Base-by-base conservation (phyloP, 805 yeast genomes). In the Starmerella khaoyaiensis region DNA sequence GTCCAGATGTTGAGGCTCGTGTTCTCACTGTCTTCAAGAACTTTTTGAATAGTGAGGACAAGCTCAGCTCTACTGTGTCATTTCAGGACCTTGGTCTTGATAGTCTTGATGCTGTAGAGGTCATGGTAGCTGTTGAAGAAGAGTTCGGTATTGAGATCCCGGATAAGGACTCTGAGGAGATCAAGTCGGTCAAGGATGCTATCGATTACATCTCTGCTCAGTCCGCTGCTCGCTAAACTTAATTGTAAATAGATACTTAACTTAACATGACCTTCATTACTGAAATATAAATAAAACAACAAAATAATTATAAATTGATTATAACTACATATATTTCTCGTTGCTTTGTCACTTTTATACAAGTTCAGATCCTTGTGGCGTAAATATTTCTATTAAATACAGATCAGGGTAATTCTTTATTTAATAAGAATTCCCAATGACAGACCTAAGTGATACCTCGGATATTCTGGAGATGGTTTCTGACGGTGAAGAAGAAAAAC, bases 81-180 rank as follows among this genome's bases (percentile, higher is more conserved):
- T 58, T 67, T 47, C 54, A 54, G 37, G 93, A 81, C 54, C 70
- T 81, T 50, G 87, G 86, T n/a, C 71, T 81, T 57, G 98, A 87
- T 62, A 81, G 94, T 8, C 70, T 87, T 49, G 98, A 87, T 56
- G 79, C 90, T 46, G 94, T 87, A 45, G 98, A 87, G 66, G 86
- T 90, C 39, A 71, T 90, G 52, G 94, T 90, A 61, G 94, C 94
- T 40, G 77, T 87, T 55, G 98, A 87, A 68, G 95, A 86, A 68
- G 86, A 77, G 59, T 77, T 77, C 48, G 67, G 65, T 40, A 58
- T 67, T 42, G 67, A 54, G 52, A 58, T 58, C 47, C 55, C 50
- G 36, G 61, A 60, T 64, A 76, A 79, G 59, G 81, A 82, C 52
- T 90, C 95, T 38, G 96, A 87, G 59, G 86, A 79, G 57, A 76